Base-by-base conservation (phyloP, 2,329 filamentous ascomycete genomes). In the Myriangium duriaei region DNA sequence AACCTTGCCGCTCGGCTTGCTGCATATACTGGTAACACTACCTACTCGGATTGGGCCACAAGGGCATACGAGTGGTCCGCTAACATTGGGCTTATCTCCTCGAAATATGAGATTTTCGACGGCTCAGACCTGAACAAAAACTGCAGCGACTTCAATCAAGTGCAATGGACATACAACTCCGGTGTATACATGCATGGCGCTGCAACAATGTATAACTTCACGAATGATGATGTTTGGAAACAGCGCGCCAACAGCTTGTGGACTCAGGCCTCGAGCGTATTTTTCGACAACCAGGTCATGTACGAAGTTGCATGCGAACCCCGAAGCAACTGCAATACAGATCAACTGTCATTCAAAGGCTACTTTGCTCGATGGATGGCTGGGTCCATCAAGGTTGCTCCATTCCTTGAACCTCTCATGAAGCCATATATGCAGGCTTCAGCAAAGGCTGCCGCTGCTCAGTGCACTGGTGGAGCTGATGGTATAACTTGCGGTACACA, bases 1-100 rank as follows among this genome's bases (percentile, higher is more conserved):
- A 68, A 73, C 46, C 61, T 76, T 9, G 64, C 67, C 14, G 68
- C 83, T 5, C 76, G 84, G 11, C 68, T 92, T 5, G 80, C 81
- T 0, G 68, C 78, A 10, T 91, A 83, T 60, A 92, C 85, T 0
- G 73, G 75, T 33, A 91, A 92, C 58, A 52, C 71, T 39, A 91
- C 81, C 0, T 93, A 93, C 53, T 67, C 72, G 6, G 70, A 82
- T 10, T 86, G 80, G 81, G 84, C 83, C 0, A 67, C 73, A 42
- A 77, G 67, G 49, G 64, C 79, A 5, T 81, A 78, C 73, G 68
- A 73, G 45, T 77, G 63, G 61, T 60, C 64, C 11, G 69, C 69
- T 30, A 72, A 74, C 44, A 70, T 74, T 37, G 71, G 74, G 40
- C 70, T 74, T 47, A 63, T 59, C 3, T 72, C 74, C 49, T n/a